Percentiles rank a stretch among this genome's conserved stretches.
phyloP scores from a whole-genome alignment of 805 yeast genomes.

The Cyberlindnera americana region DNA sequence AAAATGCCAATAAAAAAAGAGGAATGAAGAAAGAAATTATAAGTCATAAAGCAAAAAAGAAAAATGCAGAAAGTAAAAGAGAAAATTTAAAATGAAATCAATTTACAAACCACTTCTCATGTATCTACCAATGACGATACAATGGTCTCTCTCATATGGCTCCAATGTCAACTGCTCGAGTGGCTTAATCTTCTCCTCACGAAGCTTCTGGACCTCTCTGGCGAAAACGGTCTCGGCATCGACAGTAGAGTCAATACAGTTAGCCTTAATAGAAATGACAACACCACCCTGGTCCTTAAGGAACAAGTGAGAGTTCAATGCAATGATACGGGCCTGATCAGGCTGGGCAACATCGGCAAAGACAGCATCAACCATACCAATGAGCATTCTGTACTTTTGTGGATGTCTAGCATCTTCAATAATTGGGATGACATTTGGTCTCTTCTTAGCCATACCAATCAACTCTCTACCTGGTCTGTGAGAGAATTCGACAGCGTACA shows the following conservation, averaged over 20 bases:
- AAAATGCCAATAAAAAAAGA: slow-evolving; percentile 3
- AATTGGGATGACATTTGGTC: slow-evolving; percentile 98
- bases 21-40: neutral
- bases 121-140: slow-evolving; percentile 97
- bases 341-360: slow-evolving; percentile 99
- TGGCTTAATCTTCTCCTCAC: slow-evolving; percentile 98
- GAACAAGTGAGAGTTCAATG: slow-evolving; percentile 96
- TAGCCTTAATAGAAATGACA: slow-evolving; percentile 97
- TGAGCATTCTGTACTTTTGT: slow-evolving; percentile 97
- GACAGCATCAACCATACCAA: slow-evolving; percentile 98
- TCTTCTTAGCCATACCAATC: slow-evolving; percentile 99
- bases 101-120: slow-evolving; percentile 73
- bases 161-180: slow-evolving; percentile 97
- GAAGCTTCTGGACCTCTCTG: slow-evolving; percentile 97
- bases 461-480: slow-evolving; percentile 99
- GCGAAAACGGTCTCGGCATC: slow-evolving; percentile 99
- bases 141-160: slow-evolving; percentile 99
- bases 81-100: neutral
- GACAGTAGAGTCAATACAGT: slow-evolving; percentile 99
- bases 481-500: slow-evolving; percentile 98
- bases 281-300: slow-evolving; percentile 98
- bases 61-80: neutral
- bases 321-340: slow-evolving; percentile 99
- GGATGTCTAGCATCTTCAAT: slow-evolving; percentile 99
- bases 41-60: neutral